Percentiles rank a stretch among this genome's conserved stretches.
Conservation (phyloP, 2,329 filamentous ascomycete species). For the Teratosphaeria pseudoeucalypti region DNA sequence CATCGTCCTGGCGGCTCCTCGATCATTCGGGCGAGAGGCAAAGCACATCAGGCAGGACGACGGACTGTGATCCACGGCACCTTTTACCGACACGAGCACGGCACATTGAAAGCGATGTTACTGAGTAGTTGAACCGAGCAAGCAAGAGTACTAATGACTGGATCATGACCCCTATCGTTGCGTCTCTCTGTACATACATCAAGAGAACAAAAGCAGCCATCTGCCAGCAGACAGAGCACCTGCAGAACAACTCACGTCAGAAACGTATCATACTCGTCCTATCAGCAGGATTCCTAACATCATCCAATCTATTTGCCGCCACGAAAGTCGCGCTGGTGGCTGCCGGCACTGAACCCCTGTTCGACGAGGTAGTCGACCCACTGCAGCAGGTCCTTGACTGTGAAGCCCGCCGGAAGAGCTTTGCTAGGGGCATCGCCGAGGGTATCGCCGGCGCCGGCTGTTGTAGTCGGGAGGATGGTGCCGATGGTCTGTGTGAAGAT, state of each 20-base stretch:
- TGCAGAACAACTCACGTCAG: not conserved
- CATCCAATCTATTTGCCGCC: not conserved
- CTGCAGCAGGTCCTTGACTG: slow-evolving; percentile 16
- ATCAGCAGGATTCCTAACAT: not conserved
- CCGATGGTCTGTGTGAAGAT: not conserved
- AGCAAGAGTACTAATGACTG: not conserved
- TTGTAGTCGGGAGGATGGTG: slow-evolving; percentile 1
- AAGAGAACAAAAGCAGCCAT: not conserved
- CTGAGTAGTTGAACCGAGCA: not conserved
- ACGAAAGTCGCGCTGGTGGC: slow-evolving; percentile 12
- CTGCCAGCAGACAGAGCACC: not conserved
- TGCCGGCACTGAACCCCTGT: slow-evolving; percentile 10
- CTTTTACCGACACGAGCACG: not conserved
- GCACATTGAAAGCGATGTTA: not conserved
- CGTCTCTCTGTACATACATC: not conserved
- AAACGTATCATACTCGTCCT: not conserved
- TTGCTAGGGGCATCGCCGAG: slow-evolving; percentile 11
- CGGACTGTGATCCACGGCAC: not conserved
- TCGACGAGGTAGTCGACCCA: slow-evolving; percentile 19
- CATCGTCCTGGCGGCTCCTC: not conserved
- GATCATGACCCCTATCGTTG: not conserved
- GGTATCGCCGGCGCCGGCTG: not conserved
- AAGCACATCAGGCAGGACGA: not conserved
- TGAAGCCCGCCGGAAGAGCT: slow-evolving; percentile 17
- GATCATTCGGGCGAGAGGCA: not conserved